Evolutionary conservation across 345 rosid genomes (phyloP).

Genomic region (Arabidopsis suecica): DNA sequence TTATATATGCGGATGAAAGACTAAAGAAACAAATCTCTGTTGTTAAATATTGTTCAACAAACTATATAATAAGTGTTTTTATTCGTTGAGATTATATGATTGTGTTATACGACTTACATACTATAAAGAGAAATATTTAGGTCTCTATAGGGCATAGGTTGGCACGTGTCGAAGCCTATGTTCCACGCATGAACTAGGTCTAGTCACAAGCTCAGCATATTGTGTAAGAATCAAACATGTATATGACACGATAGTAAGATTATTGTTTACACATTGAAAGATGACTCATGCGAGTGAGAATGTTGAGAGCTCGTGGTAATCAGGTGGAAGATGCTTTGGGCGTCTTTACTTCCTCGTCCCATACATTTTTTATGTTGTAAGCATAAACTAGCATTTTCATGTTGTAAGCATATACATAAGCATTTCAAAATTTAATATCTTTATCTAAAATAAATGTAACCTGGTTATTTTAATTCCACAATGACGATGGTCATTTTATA

Average conservation of each 20-base stretch:
- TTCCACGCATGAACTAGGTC: slow-evolving; percentile 31
- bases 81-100: neutral
- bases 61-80: neutral
- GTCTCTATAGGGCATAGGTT: slow-evolving; percentile 22
- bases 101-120: neutral
- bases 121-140: slow-evolving; percentile 15
- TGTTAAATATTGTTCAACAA: slow-evolving; percentile 11
- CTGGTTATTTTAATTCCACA: slow-evolving; percentile 27
- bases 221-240: slow-evolving; percentile 1
- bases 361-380: slow-evolving; percentile 25
- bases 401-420: slow-evolving; percentile 38
- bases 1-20: slow-evolving; percentile 1
- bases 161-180: slow-evolving; percentile 27
- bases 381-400: slow-evolving; percentile 34
- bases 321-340: slow-evolving; percentile 20
- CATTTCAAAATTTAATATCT: slow-evolving; percentile 43
- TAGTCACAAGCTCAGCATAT: slow-evolving; percentile 17
- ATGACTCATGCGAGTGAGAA: slow-evolving; percentile 34
- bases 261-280: slow-evolving; percentile 5
- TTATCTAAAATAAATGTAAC: slow-evolving; percentile 28
- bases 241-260: neutral
- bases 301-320: slow-evolving; percentile 32
- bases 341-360: slow-evolving; percentile 19
- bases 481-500: slow-evolving; percentile 31
- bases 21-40: neutral